phyloP scores from a whole-genome alignment of 345 rosid genomes.

The Noccaea bulbosa region DNA sequence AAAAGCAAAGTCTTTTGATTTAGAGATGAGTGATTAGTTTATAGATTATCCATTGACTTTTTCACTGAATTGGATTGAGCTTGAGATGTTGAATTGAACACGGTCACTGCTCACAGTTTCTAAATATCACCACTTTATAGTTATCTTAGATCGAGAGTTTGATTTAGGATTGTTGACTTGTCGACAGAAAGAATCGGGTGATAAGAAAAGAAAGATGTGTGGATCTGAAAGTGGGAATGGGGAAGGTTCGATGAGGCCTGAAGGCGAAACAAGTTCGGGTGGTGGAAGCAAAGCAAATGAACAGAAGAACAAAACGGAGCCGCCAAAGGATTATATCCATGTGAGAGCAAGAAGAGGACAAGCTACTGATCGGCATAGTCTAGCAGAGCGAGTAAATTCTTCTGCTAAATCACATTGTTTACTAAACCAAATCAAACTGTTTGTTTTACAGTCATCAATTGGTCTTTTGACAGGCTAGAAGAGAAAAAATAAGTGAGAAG shows the following conservation, averaged over 20 bases:
- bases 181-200: conserved; percentile 60
- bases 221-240: conserved; percentile 58
- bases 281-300: conserved; percentile 52
- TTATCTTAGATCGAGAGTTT: conserved; percentile 24
- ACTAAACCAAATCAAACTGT: neutral
- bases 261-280: conserved; percentile 69
- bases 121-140: neutral
- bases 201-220: conserved; percentile 56
- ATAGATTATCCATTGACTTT: conserved; percentile 39
- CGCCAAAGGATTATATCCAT: conserved; percentile 89
- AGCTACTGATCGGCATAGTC: conserved; percentile 98
- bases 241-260: conserved; percentile 54
- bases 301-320: conserved; percentile 66
- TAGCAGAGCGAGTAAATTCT: conserved; percentile 88
- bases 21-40: conserved; percentile 30
- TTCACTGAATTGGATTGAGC: conserved; percentile 29
- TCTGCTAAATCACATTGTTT: conserved; percentile 11
- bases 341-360: conserved; percentile 99
- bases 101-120: conserved; percentile 7
- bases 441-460: neutral
- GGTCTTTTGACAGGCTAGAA: conserved; percentile 71
- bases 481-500: conserved; percentile 95
- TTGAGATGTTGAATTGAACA: neutral
- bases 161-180: conserved; percentile 23
- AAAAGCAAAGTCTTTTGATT: conserved; percentile 22